These are phyloP conservation scores for Castanea mollissima DNA, from an alignment of 306 rosid genomes.

Conservation along the genomic window DNA sequence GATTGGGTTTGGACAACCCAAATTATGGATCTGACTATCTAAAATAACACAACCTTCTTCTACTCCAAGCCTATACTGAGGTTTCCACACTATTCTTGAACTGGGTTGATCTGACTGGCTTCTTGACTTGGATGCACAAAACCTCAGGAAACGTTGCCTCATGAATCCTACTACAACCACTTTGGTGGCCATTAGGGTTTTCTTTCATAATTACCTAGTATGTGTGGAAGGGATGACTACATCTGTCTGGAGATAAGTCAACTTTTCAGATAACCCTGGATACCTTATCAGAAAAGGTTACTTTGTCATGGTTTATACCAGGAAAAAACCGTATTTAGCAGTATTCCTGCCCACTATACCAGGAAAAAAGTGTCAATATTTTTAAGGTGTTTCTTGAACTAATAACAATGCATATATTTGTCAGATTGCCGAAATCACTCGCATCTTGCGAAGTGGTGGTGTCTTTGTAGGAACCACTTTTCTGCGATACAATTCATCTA, in stretches of 20 bases:
- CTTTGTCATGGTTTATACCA: not conserved
- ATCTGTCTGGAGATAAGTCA: not conserved
- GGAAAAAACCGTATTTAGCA: not conserved
- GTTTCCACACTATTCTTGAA: not conserved
- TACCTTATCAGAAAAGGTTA: not conserved
- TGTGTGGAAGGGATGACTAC: not conserved
- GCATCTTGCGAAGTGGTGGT: constrained; percentile 75
- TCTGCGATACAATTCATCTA: constrained; percentile 65
- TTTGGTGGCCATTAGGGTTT: not conserved
- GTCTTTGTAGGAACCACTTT: constrained; percentile 88
- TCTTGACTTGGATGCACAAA: not conserved
- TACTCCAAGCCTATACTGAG: constrained; percentile 1
- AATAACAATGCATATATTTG: constrained; percentile 14
- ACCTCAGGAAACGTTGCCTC: not conserved
- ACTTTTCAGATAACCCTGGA: not conserved
- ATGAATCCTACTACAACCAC: not conserved
- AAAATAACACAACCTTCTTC: not conserved
- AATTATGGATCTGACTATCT: not conserved
- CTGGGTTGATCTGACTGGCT: not conserved
- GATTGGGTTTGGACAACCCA: not conserved
- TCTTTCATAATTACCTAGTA: not conserved
- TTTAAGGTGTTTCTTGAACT: constrained; percentile 5
- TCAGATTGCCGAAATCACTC: constrained; percentile 80
- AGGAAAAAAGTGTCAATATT: not conserved
- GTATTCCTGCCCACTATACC: not conserved